Evolutionary conservation across 208 protist genomes (phyloP).

Genomic region (Trypanosoma avium): DNA sequence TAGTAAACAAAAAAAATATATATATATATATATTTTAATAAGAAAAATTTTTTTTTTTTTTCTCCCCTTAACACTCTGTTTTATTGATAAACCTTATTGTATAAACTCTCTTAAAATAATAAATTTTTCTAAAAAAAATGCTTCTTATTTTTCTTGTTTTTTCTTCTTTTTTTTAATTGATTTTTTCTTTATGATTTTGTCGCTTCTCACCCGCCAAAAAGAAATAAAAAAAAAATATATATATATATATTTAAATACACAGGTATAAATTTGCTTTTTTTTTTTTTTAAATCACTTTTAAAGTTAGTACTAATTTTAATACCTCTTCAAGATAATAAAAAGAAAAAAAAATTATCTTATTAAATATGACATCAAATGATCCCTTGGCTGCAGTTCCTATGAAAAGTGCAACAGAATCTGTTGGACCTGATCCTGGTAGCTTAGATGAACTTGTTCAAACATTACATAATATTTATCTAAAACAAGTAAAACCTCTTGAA

Average conservation of each 20-base stretch:
- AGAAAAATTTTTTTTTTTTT: too few relatives aligned
- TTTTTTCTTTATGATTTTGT: too few relatives aligned
- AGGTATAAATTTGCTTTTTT: conserved; percentile 6
- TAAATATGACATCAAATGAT: neutral
- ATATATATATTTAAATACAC: conserved; percentile 4
- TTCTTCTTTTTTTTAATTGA: neutral
- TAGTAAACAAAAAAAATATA: too few relatives aligned
- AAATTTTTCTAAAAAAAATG: too few relatives aligned
- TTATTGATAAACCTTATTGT: too few relatives aligned
- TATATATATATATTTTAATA: too few relatives aligned
- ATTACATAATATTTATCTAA: conserved; percentile 55
- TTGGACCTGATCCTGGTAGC: conserved; percentile 35
- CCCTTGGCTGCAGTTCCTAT: neutral
- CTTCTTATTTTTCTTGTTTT: conserved; percentile 23
- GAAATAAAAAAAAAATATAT: too few relatives aligned
- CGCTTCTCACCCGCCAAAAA: too few relatives aligned
- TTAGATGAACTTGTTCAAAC: conserved; percentile 40
- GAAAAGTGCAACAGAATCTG: conserved; percentile 25
- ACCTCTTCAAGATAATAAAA: too few relatives aligned
- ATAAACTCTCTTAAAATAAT: too few relatives aligned
- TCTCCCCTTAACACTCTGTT: too few relatives aligned
- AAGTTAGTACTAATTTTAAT: too few relatives aligned
- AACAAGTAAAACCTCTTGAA: conserved; percentile 63
- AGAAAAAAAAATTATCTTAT: neutral
- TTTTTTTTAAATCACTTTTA: conserved; percentile 2